Percentiles rank a stretch among this genome's conserved stretches.
These are phyloP conservation scores for Sicyos edulis DNA, from an alignment of 306 rosid species.

Conservation along the genomic window DNA sequence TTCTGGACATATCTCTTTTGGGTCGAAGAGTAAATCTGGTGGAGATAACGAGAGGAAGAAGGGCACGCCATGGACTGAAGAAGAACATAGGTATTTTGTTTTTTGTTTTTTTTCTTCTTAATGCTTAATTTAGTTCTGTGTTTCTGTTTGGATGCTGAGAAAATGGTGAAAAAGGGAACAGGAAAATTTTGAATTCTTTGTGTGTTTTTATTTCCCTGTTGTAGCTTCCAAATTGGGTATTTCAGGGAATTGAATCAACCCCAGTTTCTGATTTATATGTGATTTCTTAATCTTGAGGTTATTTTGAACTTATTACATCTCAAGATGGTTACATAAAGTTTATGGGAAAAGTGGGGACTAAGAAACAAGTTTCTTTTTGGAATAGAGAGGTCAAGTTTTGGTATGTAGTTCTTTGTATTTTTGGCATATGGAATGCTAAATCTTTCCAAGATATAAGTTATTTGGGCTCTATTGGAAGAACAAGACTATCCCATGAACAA, in stretches of 20 bases:
- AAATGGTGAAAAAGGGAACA: neutral
- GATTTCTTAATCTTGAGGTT: neutral
- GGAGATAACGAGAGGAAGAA: conserved; percentile 68
- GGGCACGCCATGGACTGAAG: conserved; percentile 65
- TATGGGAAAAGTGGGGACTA: neutral
- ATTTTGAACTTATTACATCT: no score
- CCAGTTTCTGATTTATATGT: neutral
- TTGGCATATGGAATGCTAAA: neutral
- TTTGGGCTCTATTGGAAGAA: neutral
- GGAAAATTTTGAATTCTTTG: neutral
- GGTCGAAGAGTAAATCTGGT: conserved; percentile 29
- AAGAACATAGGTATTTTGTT: conserved; percentile 57
- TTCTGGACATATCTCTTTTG: conserved; percentile 60
- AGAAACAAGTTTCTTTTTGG: neutral
- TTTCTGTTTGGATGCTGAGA: conserved; percentile 21
- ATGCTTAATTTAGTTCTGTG: neutral
- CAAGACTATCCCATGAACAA: neutral
- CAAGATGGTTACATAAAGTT: no score
- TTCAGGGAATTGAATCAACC: neutral
- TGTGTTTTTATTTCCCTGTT: neutral
- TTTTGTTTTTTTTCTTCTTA: neutral
- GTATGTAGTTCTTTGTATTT: neutral
- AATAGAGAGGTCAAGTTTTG: neutral
- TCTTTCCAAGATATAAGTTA: neutral
- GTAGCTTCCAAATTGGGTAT: neutral